These are phyloP conservation scores for Suhomyces yuchorum DNA, from an alignment of 1,139 yeast species.

Conservation along the genomic window DNA sequence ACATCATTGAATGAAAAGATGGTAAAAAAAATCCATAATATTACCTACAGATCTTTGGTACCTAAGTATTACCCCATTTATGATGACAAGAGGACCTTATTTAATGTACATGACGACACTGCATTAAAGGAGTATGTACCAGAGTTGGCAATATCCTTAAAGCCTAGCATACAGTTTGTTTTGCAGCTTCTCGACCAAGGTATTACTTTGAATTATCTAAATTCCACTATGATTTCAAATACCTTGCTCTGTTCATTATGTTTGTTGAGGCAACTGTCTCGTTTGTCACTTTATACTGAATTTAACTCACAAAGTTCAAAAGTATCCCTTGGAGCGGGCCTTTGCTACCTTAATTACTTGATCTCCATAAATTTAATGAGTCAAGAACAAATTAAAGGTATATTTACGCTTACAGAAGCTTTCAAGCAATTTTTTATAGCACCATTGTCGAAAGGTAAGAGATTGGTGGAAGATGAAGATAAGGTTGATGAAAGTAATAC, in stretches of 20 bases:
- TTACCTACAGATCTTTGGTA: background rate
- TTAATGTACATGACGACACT: background rate
- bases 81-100: background rate
- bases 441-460: slow-evolving; percentile 31
- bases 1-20: background rate
- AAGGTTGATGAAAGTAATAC: slow-evolving; percentile 16
- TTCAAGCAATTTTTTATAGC: slow-evolving; percentile 27
- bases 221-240: slow-evolving; percentile 15
- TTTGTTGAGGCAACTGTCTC: background rate
- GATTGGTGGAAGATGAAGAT: slow-evolving; percentile 15
- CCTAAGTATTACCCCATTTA: slow-evolving; percentile 6
- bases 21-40: background rate
- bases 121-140: background rate
- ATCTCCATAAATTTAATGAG: slow-evolving; percentile 21
- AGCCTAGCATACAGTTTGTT: slow-evolving; percentile 17
- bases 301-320: slow-evolving; percentile 30
- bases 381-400: slow-evolving; percentile 10
- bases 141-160: background rate
- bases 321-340: slow-evolving; percentile 25
- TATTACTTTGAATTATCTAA: slow-evolving; percentile 12
- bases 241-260: background rate
- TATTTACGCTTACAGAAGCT: slow-evolving; percentile 17
- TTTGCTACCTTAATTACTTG: slow-evolving; percentile 23
- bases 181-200: slow-evolving; percentile 34
- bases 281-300: slow-evolving; percentile 18